Base-by-base conservation (phyloP, 2,329 filamentous ascomycete genomes). In the Dactylella cylindrospora region DNA sequence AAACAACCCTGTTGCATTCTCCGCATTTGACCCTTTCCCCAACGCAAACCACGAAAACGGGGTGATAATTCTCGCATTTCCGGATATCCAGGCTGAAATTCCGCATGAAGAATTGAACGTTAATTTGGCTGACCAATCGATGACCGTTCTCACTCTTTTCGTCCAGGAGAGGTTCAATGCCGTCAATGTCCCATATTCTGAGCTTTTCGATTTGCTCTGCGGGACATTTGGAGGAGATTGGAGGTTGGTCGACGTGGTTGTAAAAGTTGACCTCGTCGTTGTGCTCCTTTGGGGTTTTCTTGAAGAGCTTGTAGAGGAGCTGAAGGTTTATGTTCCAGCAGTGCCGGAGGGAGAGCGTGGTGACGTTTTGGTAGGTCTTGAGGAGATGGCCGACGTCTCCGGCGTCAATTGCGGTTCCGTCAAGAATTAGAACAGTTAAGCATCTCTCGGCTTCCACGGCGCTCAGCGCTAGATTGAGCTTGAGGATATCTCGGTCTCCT, bases 281-380 rank as follows among this genome's bases (percentile, higher is more conserved):
- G 20, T 62, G 57, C 5, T 52, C 57, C 22, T 52, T 53, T 0
- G 57, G 17, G 8, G 57, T 62, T 38, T 62, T 62, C 40, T 62
- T 62, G 17, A 62, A 62, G 1, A 62, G 49, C 20, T 54, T 53
- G 20, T 62, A 62, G 5, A 62, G 36, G 26, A 54, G 49, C 20
- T 62, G 57, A 17, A 62, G 49, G 23, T 62, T 44, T 43, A 62
- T 32, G 28, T 62, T 62, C 57, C 57, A 62, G 32, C 57, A 62
- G 28, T 54, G 49, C 12, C 38, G 35, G 29, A 62, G 49, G 4
- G 57, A 62, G 8, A 62, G 22, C 1, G 49, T 26, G 8, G 49
- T 44, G 12, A 62, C 40, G 20, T 54, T 50, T 35, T 62, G 57
- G 15, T 49, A 38, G 19, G 33, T 50, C 29, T 46, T 62, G 9